These are phyloP conservation scores for Cryptococcus neoformans DNA, from an alignment of 1,284 basidiomycete species.

Conservation along the genomic window DNA sequence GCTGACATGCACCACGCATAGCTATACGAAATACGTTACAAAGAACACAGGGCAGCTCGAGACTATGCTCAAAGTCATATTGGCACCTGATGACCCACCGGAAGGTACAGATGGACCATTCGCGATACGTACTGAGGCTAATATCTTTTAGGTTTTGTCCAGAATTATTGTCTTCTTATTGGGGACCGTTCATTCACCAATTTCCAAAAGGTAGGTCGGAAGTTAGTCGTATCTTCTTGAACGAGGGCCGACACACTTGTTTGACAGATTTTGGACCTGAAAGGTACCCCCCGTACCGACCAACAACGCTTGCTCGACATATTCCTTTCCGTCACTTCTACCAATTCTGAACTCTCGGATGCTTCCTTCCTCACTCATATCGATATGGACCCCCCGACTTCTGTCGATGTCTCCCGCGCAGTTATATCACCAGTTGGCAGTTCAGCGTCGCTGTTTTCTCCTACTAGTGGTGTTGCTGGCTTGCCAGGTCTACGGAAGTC, in stretches of 20 bases:
- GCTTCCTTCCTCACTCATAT: constrained; percentile 86
- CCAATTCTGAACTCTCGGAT: constrained; percentile 75
- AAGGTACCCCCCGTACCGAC: constrained; percentile 79
- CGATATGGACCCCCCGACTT: constrained; percentile 71
- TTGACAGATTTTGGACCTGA: constrained; percentile 77
- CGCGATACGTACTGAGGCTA: constrained; percentile 3
- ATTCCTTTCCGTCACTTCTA: constrained; percentile 86
- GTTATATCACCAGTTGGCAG: constrained; percentile 19
- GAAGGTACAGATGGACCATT: constrained; percentile 11
- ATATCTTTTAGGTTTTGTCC: constrained; percentile 69
- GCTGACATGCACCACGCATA: constrained; percentile 36
- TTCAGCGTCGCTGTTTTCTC: constrained; percentile 33
- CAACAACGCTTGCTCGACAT: constrained; percentile 87
- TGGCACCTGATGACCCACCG: constrained; percentile 64
- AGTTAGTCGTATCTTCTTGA: constrained; percentile 49
- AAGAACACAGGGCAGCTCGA: constrained; percentile 79
- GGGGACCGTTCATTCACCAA: constrained; percentile 91
- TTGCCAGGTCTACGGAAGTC: constrained; percentile 24
- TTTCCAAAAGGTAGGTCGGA: constrained; percentile 70
- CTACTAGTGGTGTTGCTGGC: constrained; percentile 6
- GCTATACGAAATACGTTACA: constrained; percentile 74
- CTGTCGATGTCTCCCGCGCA: constrained; percentile 2
- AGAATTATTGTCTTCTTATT: constrained; percentile 88
- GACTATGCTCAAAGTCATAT: constrained; percentile 87
- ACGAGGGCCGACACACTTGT: background rate